Percentiles rank a stretch among this genome's conserved stretches.
phyloP scores from a whole-genome alignment of 1,284 basidiomycete genomes.

The Pseudozyma pruni region DNA sequence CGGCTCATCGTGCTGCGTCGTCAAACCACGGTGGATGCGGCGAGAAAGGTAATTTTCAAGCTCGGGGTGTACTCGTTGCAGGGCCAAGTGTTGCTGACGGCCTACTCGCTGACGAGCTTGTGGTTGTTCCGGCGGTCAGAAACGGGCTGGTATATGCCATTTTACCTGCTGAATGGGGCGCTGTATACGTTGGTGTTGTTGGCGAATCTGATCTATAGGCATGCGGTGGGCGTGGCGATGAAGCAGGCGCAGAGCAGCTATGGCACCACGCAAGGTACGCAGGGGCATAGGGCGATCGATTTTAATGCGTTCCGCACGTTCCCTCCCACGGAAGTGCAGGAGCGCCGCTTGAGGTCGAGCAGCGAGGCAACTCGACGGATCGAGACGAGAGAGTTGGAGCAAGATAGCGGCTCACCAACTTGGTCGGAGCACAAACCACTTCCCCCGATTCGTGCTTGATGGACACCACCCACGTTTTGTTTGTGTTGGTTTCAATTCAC shows the following conservation, averaged over 20 bases:
- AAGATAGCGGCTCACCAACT: no score
- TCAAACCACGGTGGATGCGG: slow-evolving; percentile 19
- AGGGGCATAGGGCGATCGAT: no score
- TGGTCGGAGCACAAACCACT: no score
- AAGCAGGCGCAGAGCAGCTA: slow-evolving; percentile 1
- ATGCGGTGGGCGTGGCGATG: slow-evolving; percentile 12
- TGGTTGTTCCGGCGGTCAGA: slow-evolving; percentile 9
- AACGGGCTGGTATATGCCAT: slow-evolving; percentile 28
- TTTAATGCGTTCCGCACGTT: no score
- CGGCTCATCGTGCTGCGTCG: slow-evolving; percentile 12
- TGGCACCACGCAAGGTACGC: no score
- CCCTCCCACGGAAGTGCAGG: no score
- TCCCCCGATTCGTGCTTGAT: no score
- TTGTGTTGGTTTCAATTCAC: no score
- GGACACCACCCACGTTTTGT: no score
- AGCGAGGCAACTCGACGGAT: no score
- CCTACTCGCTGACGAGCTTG: slow-evolving; percentile 9
- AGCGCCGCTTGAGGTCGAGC: no score
- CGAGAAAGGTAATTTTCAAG: slow-evolving; percentile 14
- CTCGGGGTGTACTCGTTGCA: slow-evolving; percentile 33
- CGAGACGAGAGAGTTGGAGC: no score
- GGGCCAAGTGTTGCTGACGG: slow-evolving; percentile 23
- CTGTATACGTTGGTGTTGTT: slow-evolving; percentile 32
- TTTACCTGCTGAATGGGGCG: slow-evolving; percentile 18
- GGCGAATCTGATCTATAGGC: slow-evolving; percentile 28